Base-by-base conservation (phyloP, 192 early-diverging fungal genomes). In the Coemansia guatemalensis region DNA sequence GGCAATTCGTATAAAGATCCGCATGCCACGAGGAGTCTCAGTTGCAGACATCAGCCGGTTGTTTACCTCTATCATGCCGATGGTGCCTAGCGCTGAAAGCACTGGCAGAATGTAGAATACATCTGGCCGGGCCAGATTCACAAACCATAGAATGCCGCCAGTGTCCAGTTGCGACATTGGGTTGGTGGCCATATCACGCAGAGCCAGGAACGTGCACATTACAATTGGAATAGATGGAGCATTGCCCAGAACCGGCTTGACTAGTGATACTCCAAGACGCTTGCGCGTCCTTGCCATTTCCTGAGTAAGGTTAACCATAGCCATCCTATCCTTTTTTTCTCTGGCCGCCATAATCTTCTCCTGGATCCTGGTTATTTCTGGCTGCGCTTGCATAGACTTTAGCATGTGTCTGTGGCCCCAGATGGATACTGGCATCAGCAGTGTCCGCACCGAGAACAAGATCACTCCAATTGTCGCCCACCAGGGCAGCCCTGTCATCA, bases 401-500 rank as follows among this genome's bases (percentile, higher is more conserved):
- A 86, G 86, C 47, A 86, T 81, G 60, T 89, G 86, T 22, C 87
- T 83, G 67, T 92, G 91, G 18, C 87, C 69, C 71, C 86, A 89
- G 60, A 93, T 69, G 21, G 86, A 83, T 21, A 95, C 54, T 1
- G 95, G 95, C 32, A 94, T 71, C 24, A 94, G 53, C 4, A 83
- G 74, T 0, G 85, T 64, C 56, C 95, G 91, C 21, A 93, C 79
- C 8, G 82, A 53, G 26, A 96, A 32, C 0, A 91, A 93, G 1
- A 87, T 69, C 9, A 65, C 71, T 5, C 83, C 85, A 58, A 99
- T 96, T n/a, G 95, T 88, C 8, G 76, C 89, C 92, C 92, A 96
- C 96, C 96, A 99, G 5, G 95, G 93, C 58, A 97, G 70, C 5
- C 94, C 94, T 17, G 88, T 89, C 24, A 79, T 74, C 17, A 97